Base-by-base conservation (phyloP, 768 basidiomycete species). In the Naganishia vishniacii region DNA sequence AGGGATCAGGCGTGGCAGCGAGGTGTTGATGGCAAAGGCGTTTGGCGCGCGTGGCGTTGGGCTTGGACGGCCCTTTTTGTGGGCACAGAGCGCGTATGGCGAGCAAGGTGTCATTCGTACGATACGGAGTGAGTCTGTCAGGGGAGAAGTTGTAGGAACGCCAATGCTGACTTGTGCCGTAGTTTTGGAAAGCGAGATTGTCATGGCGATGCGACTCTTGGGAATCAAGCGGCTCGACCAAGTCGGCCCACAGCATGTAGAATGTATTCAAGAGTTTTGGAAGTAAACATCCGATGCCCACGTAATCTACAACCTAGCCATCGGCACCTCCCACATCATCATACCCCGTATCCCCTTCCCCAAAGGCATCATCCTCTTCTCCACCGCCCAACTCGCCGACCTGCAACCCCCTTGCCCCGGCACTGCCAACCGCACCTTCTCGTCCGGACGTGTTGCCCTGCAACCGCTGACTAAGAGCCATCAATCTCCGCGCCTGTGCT, bases 11-110 rank as follows among this genome's bases (percentile, higher is more conserved):
- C 83, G 91, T 45, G 91, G 91, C 20, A 89, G 88, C 61, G 91
- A 94, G 78, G 86, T 92, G 13, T 77, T 94, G 32, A 91, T 91
- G 77, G 91, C 91, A 0, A 78, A 93, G 8, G 93, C 90, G 70
- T 80, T 94, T 7, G 79, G 78, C 6, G 79, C 78, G 1, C 73
- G 70, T 31, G 79, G 76, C 5, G 79, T 78, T 1, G 77, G 76
- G 0, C 56, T 78, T 9, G 78, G 79, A 15, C 53, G 79, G 59
- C 70, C 78, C 46, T 78, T 80, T 65, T 69, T 80, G 65, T 79
- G 71, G 48, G 75, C 77, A 31, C 75, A 76, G 31, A 68, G 79
- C 12, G 77, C 75, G 1, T 78, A 78, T 67, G 80, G 79, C 6
- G 75, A 80, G 53, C 69, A 72, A n/a, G 80, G 80, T 8, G 77